Evolutionary conservation across 73 alveolate genomes (phyloP).

Genomic region (Durusdinium trenchii): DNA sequence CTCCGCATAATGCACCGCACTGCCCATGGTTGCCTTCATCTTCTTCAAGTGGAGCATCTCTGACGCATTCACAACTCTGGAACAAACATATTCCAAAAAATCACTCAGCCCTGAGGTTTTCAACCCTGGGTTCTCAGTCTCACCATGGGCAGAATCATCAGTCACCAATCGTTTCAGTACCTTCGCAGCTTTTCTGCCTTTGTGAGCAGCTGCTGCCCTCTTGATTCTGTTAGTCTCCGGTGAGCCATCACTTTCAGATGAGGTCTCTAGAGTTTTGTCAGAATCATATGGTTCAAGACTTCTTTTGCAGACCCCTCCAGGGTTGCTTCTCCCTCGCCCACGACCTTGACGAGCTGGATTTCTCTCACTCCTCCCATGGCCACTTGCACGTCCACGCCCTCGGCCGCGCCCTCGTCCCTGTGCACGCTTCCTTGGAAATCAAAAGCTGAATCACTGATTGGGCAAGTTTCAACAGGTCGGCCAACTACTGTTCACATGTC

Average conservation of each 20-base stretch:
- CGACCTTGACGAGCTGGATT: background rate
- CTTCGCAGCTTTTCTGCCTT: background rate
- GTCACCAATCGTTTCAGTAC: background rate
- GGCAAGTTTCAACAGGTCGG: too few relatives aligned
- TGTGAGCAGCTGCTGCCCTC: background rate
- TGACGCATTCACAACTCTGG: slow-evolving; percentile 5
- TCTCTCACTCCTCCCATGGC: background rate
- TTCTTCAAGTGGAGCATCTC: background rate
- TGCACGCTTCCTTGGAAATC: background rate
- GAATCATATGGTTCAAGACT: background rate
- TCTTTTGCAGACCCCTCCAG: background rate
- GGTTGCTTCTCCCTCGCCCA: background rate
- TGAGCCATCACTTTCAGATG: background rate
- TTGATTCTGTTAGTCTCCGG: background rate
- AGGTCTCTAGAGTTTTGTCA: background rate
- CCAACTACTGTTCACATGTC: too few relatives aligned
- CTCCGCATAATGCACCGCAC: background rate
- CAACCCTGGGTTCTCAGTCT: background rate
- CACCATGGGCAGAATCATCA: background rate
- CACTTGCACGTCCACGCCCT: background rate
- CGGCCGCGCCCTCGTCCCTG: background rate
- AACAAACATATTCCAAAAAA: slow-evolving; percentile 12
- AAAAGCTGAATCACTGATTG: too few relatives aligned
- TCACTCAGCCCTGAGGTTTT: background rate
- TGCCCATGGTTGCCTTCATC: background rate